Conservation (phyloP, 306 rosid genomes). For the Sphenostylis stenocarpa region DNA sequence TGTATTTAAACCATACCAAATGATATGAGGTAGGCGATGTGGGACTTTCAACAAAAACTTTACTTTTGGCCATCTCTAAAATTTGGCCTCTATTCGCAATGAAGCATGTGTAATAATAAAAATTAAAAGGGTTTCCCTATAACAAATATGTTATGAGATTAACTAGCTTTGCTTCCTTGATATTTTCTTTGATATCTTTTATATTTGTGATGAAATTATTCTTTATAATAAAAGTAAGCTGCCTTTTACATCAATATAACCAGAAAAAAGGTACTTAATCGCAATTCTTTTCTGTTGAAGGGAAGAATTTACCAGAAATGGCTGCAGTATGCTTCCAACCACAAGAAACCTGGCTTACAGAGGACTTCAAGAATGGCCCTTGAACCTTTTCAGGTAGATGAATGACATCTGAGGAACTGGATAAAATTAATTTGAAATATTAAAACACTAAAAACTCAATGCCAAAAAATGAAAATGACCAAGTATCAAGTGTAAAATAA, state of each 20-base stretch:
- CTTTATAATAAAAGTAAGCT: background rate
- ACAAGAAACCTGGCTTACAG: slow-evolving; percentile 87
- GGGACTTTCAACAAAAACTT: too few relatives aligned
- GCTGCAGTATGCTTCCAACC: slow-evolving; percentile 99
- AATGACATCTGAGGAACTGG: slow-evolving; percentile 63
- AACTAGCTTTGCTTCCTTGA: slow-evolving; percentile 12
- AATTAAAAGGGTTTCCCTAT: background rate
- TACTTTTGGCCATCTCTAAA: background rate
- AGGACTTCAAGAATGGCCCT: slow-evolving; percentile 73
- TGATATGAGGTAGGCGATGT: too few relatives aligned
- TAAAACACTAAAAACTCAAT: slow-evolving; percentile 20
- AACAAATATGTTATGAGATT: background rate
- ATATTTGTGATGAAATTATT: background rate
- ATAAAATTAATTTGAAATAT: slow-evolving; percentile 2
- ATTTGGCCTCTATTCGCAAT: background rate
- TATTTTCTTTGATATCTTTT: background rate
- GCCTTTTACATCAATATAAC: slow-evolving; percentile 1
- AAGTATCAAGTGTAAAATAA: slow-evolving; percentile 22
- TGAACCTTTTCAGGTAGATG: slow-evolving; percentile 79
- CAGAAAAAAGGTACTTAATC: background rate
- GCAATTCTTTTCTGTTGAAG: background rate
- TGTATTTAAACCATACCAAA: too few relatives aligned
- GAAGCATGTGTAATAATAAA: background rate
- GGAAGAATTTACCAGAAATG: slow-evolving; percentile 57
- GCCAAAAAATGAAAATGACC: slow-evolving; percentile 6